Conservation (phyloP, 257 asterid genomes). For the Nemophila menziesii region DNA sequence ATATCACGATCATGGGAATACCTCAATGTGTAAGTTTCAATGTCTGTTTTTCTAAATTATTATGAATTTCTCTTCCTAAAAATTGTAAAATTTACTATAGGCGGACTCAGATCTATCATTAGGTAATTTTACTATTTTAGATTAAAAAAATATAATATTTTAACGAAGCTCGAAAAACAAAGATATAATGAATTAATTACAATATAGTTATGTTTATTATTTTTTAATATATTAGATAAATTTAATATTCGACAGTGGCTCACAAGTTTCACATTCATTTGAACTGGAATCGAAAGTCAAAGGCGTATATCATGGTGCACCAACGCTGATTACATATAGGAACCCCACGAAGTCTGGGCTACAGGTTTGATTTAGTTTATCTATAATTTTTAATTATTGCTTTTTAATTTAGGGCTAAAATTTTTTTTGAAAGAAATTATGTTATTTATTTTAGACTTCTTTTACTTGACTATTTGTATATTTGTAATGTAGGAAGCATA, state of each 20-base stretch:
- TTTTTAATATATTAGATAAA: background rate
- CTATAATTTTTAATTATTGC: background rate
- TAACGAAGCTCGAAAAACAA: no score
- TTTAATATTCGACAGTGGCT: constrained; percentile 28
- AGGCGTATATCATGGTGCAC: constrained; percentile 43
- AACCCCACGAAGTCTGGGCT: constrained; percentile 31
- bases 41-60: background rate
- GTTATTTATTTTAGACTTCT: no score
- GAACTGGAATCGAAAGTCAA: constrained; percentile 49
- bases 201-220: background rate
- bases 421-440: background rate
- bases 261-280: constrained; percentile 51
- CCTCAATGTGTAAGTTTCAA: constrained; percentile 37
- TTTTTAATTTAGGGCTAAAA: background rate
- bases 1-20: constrained; percentile 50
- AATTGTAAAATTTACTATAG: no score
- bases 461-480: background rate
- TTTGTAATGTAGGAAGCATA: constrained; percentile 41
- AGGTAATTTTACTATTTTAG: no score
- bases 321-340: constrained; percentile 50
- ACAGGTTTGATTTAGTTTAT: constrained; percentile 29
- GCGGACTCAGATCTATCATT: no score
- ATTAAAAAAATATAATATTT: no score
- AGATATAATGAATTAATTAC: no score
- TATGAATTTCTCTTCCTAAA: background rate